Base-by-base conservation (phyloP, 1,139 yeast genomes). In the Williopsis jadinii region DNA sequence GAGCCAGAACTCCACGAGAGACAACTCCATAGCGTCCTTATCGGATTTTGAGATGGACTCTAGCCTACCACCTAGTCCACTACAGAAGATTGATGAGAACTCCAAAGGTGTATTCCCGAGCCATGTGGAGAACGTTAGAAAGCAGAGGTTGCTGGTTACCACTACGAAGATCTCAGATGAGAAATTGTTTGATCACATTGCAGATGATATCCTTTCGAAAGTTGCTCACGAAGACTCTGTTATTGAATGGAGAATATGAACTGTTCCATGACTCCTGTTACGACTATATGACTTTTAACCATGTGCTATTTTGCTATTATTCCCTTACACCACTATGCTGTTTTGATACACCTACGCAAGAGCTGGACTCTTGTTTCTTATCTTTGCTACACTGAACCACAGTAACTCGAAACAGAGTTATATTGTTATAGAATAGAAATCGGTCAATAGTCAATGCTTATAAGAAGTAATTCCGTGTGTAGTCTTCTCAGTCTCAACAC, bases 221-320 rank as follows among this genome's bases (percentile, higher is more conserved):
- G 53, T 51, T 9, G 31, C 11, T 8, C 34, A 36, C 24, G 38
- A 36, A 11, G 24, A 19, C 24, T 11, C 29, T 8, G 14, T 36
- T 10, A 28, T 47, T 27, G 52, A 52, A 9, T 53, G 57, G 57
- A 38, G 45, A 15, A 50, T 53, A n/a, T 53, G 42, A 45, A 26
- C 14, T 15, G 24, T 19, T 19, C 24, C 24, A 19, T 19, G 6
- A 19, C 24, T 19, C 24, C 6, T 15, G 32, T 14, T 26, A n/a
- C 8, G 28, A 15, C 26, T 5, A 4, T 8, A 15, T 11, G 35
- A 19, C 24, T 15, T 26, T 12, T 39, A n/a, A 8, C 27, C 10
- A 8, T 14, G 11, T n/a, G 15, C 33, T n/a, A 31, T 28, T 11
- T n/a, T 11, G 9, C 30, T 11, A 11, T 11, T n/a, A 11, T n/a